phyloP scores from a whole-genome alignment of 1,139 yeast species.

The Arxiozyma slooffiae region DNA sequence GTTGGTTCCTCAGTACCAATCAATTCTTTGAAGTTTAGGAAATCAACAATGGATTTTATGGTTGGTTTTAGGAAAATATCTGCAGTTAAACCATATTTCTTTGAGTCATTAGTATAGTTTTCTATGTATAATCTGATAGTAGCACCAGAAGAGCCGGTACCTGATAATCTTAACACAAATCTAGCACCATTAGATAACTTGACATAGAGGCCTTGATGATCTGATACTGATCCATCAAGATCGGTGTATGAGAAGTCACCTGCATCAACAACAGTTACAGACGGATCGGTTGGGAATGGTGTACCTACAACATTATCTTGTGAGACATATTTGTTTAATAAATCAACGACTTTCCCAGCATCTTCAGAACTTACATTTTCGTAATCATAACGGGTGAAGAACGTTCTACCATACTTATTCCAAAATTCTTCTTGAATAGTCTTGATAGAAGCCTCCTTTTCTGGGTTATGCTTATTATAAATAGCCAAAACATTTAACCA shows the following conservation, averaged over 20 bases:
- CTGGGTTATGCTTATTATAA: conserved; percentile 48
- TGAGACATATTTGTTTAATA: conserved; percentile 43
- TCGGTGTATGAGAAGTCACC: conserved; percentile 92
- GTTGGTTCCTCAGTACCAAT: conserved; percentile 84
- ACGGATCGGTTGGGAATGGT: conserved; percentile 34
- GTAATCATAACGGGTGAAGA: conserved; percentile 91
- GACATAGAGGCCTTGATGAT: conserved; percentile 81
- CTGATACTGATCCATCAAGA: conserved; percentile 83
- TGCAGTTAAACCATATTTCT: conserved; percentile 44
- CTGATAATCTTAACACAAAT: conserved; percentile 84
- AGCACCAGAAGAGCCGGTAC: conserved; percentile 98
- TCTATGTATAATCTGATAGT: conserved; percentile 91
- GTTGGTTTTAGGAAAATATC: conserved; percentile 60
- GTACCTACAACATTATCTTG: conserved; percentile 38
- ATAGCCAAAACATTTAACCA: conserved; percentile 95
- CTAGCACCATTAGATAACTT: conserved; percentile 77
- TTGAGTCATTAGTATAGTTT: conserved; percentile 57
- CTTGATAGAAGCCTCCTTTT: conserved; percentile 57
- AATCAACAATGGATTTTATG: conserved; percentile 52
- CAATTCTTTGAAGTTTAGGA: conserved; percentile 62
- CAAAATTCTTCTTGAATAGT: conserved; percentile 82
- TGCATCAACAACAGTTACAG: conserved; percentile 54
- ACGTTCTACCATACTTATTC: conserved; percentile 89
- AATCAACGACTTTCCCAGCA: conserved; percentile 59
- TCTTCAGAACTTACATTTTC: conserved; percentile 73